Evolutionary conservation across 352 stramenopile genomes (phyloP).

Genomic region (Saprolegnia parasitica): DNA sequence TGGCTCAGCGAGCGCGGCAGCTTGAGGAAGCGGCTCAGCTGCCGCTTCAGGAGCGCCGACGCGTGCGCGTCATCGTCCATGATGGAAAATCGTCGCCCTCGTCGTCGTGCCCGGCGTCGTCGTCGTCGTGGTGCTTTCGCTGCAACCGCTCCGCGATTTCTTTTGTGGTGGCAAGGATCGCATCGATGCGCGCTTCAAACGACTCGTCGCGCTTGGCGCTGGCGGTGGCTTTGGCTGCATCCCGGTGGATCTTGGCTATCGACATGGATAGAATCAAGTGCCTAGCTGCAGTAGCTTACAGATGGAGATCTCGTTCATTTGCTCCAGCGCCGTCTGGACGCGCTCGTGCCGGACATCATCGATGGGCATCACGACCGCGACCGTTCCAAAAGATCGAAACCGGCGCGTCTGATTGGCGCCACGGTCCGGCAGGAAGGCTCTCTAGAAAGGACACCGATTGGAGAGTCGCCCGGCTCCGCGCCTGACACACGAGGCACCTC

Average conservation of each 20-base stretch:
- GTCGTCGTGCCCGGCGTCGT: constrained; percentile 13
- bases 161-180: constrained; percentile 14
- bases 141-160: constrained; percentile 21
- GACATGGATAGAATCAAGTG: background rate
- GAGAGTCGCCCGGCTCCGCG: no score
- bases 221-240: constrained; percentile 13
- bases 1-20: constrained; percentile 25
- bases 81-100: constrained; percentile 24
- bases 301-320: constrained; percentile 29
- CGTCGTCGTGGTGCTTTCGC: background rate
- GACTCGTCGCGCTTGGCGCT: background rate
- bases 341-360: constrained; percentile 15
- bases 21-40: constrained; percentile 26
- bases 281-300: background rate
- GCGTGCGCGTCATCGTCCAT: constrained; percentile 28
- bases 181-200: constrained; percentile 27
- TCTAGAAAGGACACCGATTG: no score
- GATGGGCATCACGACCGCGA: background rate
- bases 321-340: constrained; percentile 23
- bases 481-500: no score
- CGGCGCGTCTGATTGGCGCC: background rate
- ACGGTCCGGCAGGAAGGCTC: background rate
- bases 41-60: constrained; percentile 16
- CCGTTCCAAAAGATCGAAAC: background rate
- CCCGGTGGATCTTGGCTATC: constrained; percentile 23